Base-by-base conservation (phyloP, 139 green algal species). In the Tetradesmus obliquus region DNA sequence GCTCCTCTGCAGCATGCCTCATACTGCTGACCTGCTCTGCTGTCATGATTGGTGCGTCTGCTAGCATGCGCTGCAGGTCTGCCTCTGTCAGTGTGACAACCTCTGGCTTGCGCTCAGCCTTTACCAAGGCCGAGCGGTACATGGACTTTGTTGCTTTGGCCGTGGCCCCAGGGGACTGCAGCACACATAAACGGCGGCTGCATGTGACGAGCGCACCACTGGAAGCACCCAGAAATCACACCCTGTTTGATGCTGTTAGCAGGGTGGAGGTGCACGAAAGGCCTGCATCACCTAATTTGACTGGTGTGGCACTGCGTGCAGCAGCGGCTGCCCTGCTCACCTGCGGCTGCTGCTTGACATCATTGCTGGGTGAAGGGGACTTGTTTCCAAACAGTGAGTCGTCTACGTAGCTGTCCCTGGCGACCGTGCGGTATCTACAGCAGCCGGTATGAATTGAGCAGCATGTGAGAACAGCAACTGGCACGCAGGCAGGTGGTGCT, bases 61-160 rank as follows among this genome's bases (percentile, higher is more conserved):
- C 84, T 66, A 95, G 88, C 95, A 98, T 98, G 69, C 95, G 92
- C 55, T 95, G 84, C n/a, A 98, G n/a, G 60, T 97, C 93, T 0
- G 2, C 76, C 22, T 92, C 92, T 13, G 58, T 84, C 2, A 95
- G 57, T 2, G 92, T 92, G 1, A 95, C 86, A 3, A 93, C 88
- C 17, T 94, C 92, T 60, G 83, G 91, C n/a, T 86, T 89, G 20
- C 45, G 88, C 84, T 83, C 80, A 60, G 55, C 20, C 10, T 81
- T 90, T 32, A 90, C 85, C 32, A 90, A 20, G 5, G 85, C 3
- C 22, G 85, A 90, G 12, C 51, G 19, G 66, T 90, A 90, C 9
- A n/a, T 22, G 32, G 60, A 58, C 90, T 17, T 71, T 22, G 17
- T 24, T 57, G 17, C 20, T 22, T 10, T 62, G 3, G 80, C 51